Conservation (phyloP, 306 rosid genomes). For the Fragaria vesca region DNA sequence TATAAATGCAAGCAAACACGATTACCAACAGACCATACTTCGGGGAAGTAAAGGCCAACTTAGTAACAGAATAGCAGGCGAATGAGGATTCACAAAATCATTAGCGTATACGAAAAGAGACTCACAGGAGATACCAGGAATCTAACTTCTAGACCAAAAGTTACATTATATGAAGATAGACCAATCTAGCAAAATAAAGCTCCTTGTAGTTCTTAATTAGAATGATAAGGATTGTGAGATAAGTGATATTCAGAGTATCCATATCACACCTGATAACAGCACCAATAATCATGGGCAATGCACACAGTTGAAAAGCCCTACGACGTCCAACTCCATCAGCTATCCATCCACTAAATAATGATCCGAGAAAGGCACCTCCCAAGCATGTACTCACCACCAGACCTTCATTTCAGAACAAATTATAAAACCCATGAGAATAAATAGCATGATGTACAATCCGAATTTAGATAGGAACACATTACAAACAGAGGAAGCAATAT, state of each 20-base stretch:
- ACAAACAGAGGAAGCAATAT: slow-evolving; percentile 12
- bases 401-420: slow-evolving; percentile 50
- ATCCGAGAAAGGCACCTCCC: slow-evolving; percentile 92
- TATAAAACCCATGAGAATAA: slow-evolving; percentile 12
- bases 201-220: slow-evolving; percentile 1
- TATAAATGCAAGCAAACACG: neutral
- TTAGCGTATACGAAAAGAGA: neutral
- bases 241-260: neutral
- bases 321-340: slow-evolving; percentile 98
- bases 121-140: neutral
- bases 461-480: slow-evolving; percentile 15
- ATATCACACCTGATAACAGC: slow-evolving; percentile 84
- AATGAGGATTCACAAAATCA: neutral
- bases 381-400: slow-evolving; percentile 94
- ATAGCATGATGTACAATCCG: slow-evolving; percentile 19
- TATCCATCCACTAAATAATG: slow-evolving; percentile 87
- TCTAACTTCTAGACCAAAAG: neutral
- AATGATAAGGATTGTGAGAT: neutral
- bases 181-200: neutral
- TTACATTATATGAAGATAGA: neutral
- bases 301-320: slow-evolving; percentile 83
- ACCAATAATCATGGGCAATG: slow-evolving; percentile 90
- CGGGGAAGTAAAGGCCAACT: neutral
- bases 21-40: neutral
- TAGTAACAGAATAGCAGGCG: neutral